Evolutionary conservation across 805 yeast species (phyloP).

Genomic region (Torulaspora quercuum): DNA sequence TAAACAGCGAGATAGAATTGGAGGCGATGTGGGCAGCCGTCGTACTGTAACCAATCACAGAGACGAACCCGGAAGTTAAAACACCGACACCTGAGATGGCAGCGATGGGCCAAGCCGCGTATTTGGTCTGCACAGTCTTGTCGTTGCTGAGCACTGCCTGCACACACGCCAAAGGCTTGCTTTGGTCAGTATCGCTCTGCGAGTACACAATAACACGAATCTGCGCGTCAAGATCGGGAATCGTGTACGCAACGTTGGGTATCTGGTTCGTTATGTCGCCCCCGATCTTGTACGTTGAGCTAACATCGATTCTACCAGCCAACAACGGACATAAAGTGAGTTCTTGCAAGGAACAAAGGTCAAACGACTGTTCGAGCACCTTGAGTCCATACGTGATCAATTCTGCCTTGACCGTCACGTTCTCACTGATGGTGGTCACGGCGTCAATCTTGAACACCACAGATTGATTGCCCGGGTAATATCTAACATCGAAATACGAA

Average conservation of each 20-base stretch:
- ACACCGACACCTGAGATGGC: slow-evolving; percentile 86
- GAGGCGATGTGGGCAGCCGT: slow-evolving; percentile 98
- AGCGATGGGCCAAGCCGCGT: slow-evolving; percentile 95
- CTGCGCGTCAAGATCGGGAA: slow-evolving; percentile 93
- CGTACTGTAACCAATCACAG: slow-evolving; percentile 81
- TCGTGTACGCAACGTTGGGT: slow-evolving; percentile 81
- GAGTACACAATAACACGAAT: slow-evolving; percentile 69
- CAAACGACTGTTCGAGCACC: slow-evolving; percentile 50
- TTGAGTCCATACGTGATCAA: slow-evolving; percentile 80
- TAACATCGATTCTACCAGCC: slow-evolving; percentile 80
- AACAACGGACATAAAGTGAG: slow-evolving; percentile 73
- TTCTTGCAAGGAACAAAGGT: slow-evolving; percentile 62
- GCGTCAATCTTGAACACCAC: slow-evolving; percentile 71
- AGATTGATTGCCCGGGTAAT: slow-evolving; percentile 60
- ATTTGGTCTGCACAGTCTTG: slow-evolving; percentile 88
- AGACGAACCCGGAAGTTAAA: slow-evolving; percentile 79
- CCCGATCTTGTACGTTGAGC: slow-evolving; percentile 45
- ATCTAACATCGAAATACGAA: slow-evolving; percentile 70
- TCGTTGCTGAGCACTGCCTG: slow-evolving; percentile 83
- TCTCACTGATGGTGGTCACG: slow-evolving; percentile 69
- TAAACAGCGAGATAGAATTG: slow-evolving; percentile 85
- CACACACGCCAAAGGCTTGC: slow-evolving; percentile 77
- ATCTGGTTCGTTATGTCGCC: slow-evolving; percentile 46
- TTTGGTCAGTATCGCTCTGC: slow-evolving; percentile 41
- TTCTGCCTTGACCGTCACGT: slow-evolving; percentile 61